Conservation (phyloP, 1,284 basidiomycete genomes). For the Cryptococcus jaspeensis region DNA sequence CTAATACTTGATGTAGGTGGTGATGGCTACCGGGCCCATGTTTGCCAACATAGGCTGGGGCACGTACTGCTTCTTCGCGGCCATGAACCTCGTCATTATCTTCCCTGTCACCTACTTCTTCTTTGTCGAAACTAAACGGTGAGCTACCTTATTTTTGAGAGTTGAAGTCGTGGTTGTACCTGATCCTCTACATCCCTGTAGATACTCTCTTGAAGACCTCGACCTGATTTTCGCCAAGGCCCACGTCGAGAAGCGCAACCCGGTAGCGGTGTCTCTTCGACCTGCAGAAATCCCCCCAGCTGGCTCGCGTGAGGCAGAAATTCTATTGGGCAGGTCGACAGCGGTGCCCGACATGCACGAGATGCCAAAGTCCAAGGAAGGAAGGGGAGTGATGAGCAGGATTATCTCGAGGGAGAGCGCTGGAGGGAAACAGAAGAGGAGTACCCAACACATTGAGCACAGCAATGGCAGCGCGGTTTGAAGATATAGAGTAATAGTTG, state of each 20-base stretch:
- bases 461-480: no score
- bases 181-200: conserved; percentile 30
- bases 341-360: background rate
- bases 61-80: conserved; percentile 44
- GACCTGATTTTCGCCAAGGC: conserved; percentile 42
- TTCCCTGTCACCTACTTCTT: conserved; percentile 34
- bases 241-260: conserved; percentile 22
- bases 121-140: background rate
- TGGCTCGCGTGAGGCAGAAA: conserved; percentile 35
- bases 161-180: no score
- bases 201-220: conserved; percentile 35
- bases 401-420: no score
- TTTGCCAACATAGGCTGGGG: conserved; percentile 42
- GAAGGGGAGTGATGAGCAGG: no score
- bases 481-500: no score
- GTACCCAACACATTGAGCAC: no score
- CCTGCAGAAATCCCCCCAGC: conserved; percentile 30
- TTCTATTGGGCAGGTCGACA: conserved; percentile 25
- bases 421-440: no score
- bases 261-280: conserved; percentile 26
- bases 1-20: conserved; percentile 18
- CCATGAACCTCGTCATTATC: conserved; percentile 39
- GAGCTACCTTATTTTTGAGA: conserved; percentile 2
- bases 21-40: conserved; percentile 42
- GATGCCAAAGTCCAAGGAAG: no score